Evolutionary conservation across 1,284 basidiomycete genomes (phyloP), one percentile per base, ranked within the genome.

Genomic region (Afroboletus lepidellus): DNA sequence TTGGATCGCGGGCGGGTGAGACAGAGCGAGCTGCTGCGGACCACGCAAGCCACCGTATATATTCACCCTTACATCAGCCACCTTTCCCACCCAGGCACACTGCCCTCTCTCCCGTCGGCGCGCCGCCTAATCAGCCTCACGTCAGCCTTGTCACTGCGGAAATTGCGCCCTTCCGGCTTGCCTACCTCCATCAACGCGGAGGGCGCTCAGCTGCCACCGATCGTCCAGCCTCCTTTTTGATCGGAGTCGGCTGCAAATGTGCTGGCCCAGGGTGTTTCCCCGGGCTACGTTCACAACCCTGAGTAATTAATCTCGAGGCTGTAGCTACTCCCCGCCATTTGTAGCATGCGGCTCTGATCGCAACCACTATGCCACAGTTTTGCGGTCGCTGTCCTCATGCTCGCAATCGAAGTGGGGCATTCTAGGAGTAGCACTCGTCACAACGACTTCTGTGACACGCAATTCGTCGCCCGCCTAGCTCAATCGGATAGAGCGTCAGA

Each of bases 401-500:
- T n/a, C 8, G 13, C 38, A 9, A 16, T 24, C 38, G 38, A 20
- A n/a, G 34, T 20, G 18, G 34, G n/a, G 9, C 8, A 12, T 37
- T 12, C 16, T n/a, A 1, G 3, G 34, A 11, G 18, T 16, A 33
- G 32, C 9, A 9, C 9, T 27, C 27, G 27, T 27, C 27, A 27
- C 27, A 36, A 5, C 8, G 18, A 20, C n/a, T 32, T 32, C 16
- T 20, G 34, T 18, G 11, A 36, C n/a, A 20, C 29, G 8, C 5
- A 33, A 2, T 5, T 16, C 9, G 16, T 33, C 24, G 83, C 83
- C 84, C 79, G 84, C 83, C 83, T 86, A 86, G 84, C 84, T 87
- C 85, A 87, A 86, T 88, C 82, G 84, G 84, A 83, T 85, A 88
- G 85, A 87, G 85, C 84, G 82, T 87, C 85, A 85, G 84, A 85